Evolutionary conservation across 352 stramenopile genomes (phyloP), one percentile per base, ranked within the genome.

Genomic region (Albugo laibachii): DNA sequence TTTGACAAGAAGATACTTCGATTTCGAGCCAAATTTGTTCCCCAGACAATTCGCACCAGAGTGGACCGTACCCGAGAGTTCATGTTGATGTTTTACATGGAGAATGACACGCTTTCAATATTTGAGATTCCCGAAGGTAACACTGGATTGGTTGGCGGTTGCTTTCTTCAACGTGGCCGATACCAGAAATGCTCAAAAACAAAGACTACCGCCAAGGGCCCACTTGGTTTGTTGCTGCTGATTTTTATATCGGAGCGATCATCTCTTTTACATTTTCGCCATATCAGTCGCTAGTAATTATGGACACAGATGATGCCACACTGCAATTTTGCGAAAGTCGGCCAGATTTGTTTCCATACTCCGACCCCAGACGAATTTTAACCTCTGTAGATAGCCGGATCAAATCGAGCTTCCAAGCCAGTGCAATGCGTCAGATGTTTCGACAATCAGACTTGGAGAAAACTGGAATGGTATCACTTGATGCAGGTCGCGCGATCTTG

Each of bases 261-360:
- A 49, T 92, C 13, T 53, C 36, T 11, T 82, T 92, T 24, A 75
- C 76, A 45, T 80, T 84, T 37, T 69, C 71, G 12, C 77, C 79
- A 6, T 55, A 66, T 11, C 75, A 87, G 52, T 55, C 58, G 35
- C 63, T 92, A 18, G 58, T 75, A 52, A 59, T 92, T 4, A 47
- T 83, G n/a, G 72, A 82, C 37, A 73, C 77, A 1, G 77, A 91
- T 43, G 49, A 64, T 19, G 70, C 85, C 49, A 91, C 77, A 13
- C 51, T 92, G 8, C 59, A 52, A n/a, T 87, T 69, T 50, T 89
- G 76, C 47, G 76, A 87, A 56, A 80, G 54, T 37, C 66, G 83
- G 45, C 59, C 66, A 12, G 66, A 89, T 27, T 14, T 56, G 18
- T 92, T 89, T 45, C 61, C 59, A 3, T 83, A 62, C 45, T 84